Evolutionary conservation across 1,284 basidiomycete genomes (phyloP).

Genomic region (Leccinum solheimii): DNA sequence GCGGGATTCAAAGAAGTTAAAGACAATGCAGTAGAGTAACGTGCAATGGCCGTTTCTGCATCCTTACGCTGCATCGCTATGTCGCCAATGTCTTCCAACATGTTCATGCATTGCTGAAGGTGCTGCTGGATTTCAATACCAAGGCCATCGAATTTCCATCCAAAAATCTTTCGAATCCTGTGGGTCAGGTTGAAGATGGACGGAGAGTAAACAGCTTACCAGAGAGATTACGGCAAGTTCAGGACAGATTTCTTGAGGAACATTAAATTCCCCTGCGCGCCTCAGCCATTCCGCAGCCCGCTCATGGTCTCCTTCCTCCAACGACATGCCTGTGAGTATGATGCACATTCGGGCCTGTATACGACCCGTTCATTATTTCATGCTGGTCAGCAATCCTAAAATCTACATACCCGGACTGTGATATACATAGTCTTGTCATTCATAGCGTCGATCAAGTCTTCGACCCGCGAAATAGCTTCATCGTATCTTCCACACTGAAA

Average conservation of each 20-base stretch:
- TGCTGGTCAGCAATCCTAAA: neutral
- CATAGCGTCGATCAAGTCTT: neutral
- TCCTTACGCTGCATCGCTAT: neutral
- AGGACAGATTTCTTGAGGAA: neutral
- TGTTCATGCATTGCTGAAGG: neutral
- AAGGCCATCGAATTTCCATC: neutral
- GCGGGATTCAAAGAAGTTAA: too few relatives aligned
- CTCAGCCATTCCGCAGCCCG: neutral
- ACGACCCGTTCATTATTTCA: neutral
- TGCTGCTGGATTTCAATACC: neutral
- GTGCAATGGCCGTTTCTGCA: neutral
- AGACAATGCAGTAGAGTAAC: too few relatives aligned
- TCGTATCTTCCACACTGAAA: neutral
- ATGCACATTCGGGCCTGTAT: neutral
- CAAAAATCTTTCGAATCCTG: neutral
- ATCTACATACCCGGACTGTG: too few relatives aligned
- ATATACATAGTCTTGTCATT: too few relatives aligned
- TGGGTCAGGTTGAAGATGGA: neutral
- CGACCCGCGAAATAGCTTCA: neutral
- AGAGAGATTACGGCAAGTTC: neutral
- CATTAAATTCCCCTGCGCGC: neutral
- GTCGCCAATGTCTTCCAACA: neutral
- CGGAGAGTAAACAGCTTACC: neutral
- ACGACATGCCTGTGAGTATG: neutral
- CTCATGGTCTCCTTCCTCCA: neutral